Base-by-base conservation (phyloP, 495 filamentous ascomycete species). In the Recurvomyces mirabilis region DNA sequence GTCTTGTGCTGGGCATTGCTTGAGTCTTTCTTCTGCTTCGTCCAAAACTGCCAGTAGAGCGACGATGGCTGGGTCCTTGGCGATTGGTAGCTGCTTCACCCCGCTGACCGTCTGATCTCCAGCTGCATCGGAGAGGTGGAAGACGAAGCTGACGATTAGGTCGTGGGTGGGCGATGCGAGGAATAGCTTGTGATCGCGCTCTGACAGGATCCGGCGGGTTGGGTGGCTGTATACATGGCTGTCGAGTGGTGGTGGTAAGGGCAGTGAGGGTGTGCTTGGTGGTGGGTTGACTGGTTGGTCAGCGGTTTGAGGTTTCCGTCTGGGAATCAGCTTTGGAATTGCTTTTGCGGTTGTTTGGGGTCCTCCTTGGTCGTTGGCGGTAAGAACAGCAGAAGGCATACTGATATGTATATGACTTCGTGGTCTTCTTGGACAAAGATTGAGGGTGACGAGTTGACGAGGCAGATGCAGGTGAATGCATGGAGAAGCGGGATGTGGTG, bases 91-190 rank as follows among this genome's bases (percentile, higher is more conserved):
- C 14, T 74, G 66, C 11, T 70, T 64, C 53, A 82, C 56, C 26
- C 78, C 72, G 1, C 84, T 86, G 43, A 81, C 69, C n/a, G 84
- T 75, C 14, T 66, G 74, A 56, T 87, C 85, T 42, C 78, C 67
- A 30, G 93, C 84, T 0, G 82, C 77, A 47, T 95, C 87, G 30
- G 86, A 78, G 30, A 96, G 79, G 24, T 74, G 72, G 55, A 93
- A 94, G 49, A 94, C 73, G 56, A 93, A 99, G 15, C 81, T 74
- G 18, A 82, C 58, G 39, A 99, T 68, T 5, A 95, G 77, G 3
- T 63, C 70, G 59, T 88, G 82, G 5, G 88, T 84, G 0, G 80
- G 72, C 0, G 89, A 95, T 11, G 74, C 62, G 7, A 84, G 71
- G 59, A 93, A 99, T 5, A 84, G 63, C 12, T 83, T 73, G 58